Base-by-base conservation (phyloP, 139 green algal species). In the Tetradesmus obliquus region DNA sequence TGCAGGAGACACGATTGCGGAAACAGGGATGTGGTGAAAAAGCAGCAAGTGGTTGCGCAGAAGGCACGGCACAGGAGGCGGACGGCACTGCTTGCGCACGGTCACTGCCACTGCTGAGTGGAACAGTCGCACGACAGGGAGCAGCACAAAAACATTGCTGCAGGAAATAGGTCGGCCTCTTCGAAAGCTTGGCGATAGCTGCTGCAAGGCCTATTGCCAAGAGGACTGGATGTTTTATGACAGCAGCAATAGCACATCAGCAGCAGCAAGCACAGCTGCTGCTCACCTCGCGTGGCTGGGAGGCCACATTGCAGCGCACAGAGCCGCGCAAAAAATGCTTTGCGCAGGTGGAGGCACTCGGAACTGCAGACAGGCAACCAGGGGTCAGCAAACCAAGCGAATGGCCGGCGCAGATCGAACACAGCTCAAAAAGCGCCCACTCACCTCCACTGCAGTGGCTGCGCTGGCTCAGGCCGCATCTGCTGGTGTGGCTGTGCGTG, bases 261-360 rank as follows among this genome's bases (percentile, higher is more conserved):
- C 17, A n/a, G 79, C 24, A n/a, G 80, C 17, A n/a, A 12, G 51
- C 17, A n/a, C 2, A 24, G 15, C 66, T 24, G 66, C 66, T 24
- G 66, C 88, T 55, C 69, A 92, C 89, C 82, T 92, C 89, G 22
- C 55, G 54, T n/a, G 89, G 62, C 82, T 88, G 81, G 2, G 82
- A 88, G 82, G 82, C 89, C 53, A 92, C 81, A 80, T 57, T 66
- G 89, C 89, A 92, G 53, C 66, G 66, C 66, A 89, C 66, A 55
- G 54, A 79, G 22, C 17, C 22, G 4, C 45, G 60, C 13, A 66
- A 19, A 0, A 19, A 76, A 76, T 76, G 3, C 15, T 24, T 76
- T n/a, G 66, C 66, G 17, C 17, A n/a, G 15, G 66, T 76, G n/a
- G 66, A 76, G 66, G 17, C 17, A 19, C 66, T 76, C 66, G 66